Conservation (phyloP, 768 basidiomycete species). For the Panus rudis region DNA sequence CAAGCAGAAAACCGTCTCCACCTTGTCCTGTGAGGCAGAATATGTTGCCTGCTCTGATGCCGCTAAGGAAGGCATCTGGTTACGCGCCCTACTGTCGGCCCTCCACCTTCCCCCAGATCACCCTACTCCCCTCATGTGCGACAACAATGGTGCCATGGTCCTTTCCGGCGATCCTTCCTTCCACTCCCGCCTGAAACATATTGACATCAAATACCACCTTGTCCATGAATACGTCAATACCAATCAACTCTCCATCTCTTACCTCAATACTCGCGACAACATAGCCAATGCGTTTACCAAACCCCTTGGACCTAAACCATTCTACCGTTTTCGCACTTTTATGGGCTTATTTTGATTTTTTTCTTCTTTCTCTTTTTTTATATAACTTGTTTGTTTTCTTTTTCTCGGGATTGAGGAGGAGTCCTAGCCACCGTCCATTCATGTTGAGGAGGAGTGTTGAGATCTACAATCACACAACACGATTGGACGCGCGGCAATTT, state of each 20-base stretch:
- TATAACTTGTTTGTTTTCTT: no score
- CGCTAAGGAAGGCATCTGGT: conserved; percentile 21
- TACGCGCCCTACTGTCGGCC: conserved; percentile 5
- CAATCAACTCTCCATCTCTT: conserved; percentile 18
- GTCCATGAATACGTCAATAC: conserved; percentile 25
- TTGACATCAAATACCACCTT: conserved; percentile 31
- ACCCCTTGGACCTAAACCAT: no score
- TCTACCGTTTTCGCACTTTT: no score
- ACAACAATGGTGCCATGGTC: conserved; percentile 17
- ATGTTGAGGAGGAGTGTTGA: no score
- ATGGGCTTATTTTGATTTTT: no score
- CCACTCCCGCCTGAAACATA: conserved; percentile 30
- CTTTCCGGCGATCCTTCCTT: conserved; percentile 18
- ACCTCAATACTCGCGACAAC: conserved; percentile 28
- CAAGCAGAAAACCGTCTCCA: conserved; percentile 27
- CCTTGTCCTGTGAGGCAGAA: conserved; percentile 31
- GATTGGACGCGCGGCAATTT: no score
- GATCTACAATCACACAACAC: no score
- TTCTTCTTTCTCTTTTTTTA: no score
- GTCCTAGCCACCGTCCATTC: no score
- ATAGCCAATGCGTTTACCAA: conserved; percentile 37
- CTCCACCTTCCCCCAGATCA: conserved; percentile 7
- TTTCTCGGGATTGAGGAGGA: no score
- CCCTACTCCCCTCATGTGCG: conserved; percentile 7
- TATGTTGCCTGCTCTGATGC: conserved; percentile 29